Conservation (phyloP, 2,329 filamentous ascomycete genomes). For the Tricladium varicosporioides region DNA sequence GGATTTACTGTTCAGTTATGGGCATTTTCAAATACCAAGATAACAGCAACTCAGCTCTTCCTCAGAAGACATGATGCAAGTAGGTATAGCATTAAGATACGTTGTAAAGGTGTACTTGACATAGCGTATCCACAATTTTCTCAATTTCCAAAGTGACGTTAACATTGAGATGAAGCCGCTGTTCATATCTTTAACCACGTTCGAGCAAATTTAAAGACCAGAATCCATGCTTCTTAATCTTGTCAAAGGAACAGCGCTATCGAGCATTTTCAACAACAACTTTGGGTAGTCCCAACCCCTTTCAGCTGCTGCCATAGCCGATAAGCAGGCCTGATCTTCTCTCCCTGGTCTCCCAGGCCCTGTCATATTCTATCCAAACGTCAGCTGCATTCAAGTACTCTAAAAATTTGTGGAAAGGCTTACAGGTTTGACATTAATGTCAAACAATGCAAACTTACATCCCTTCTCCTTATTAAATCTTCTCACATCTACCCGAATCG, state of each 20-base stretch:
- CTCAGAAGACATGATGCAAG: no score
- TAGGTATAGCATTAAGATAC: no score
- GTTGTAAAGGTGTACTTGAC: no score
- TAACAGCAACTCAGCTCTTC: no score
- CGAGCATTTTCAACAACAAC: conserved; percentile 40
- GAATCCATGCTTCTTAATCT: no score
- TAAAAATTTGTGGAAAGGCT: conserved; percentile 19
- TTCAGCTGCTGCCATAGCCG: conserved; percentile 41
- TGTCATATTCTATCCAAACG: conserved; percentile 41
- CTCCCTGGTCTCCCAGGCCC: conserved; percentile 46
- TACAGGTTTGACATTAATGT: conserved; percentile 52
- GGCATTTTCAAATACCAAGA: no score
- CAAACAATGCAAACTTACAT: conserved; percentile 45
- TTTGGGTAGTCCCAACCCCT: conserved; percentile 43
- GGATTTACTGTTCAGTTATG: no score
- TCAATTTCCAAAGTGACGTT: no score
- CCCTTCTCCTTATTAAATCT: conserved; percentile 33
- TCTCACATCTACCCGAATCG: conserved; percentile 46
- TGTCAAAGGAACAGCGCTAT: background rate
- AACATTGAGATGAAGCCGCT: no score
- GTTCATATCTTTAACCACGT: no score
- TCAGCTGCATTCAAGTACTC: background rate
- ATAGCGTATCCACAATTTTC: no score
- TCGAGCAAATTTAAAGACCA: no score
- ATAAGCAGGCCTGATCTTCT: conserved; percentile 47